Evolutionary conservation across 2,329 filamentous ascomycete species (phyloP).

Genomic region (Hysterium pulicare): DNA sequence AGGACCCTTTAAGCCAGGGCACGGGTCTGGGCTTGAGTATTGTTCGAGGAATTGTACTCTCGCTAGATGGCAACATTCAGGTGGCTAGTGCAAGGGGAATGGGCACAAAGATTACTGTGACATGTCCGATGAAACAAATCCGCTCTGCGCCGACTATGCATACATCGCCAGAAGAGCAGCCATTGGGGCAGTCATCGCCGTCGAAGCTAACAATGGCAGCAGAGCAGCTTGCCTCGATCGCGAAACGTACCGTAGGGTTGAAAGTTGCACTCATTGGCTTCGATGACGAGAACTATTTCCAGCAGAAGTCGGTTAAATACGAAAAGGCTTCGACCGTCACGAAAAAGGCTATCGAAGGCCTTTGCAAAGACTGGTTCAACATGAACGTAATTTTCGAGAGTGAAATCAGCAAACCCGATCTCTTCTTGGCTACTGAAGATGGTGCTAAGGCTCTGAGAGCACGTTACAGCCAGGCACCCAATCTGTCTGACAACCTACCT

Average conservation of each 20-base stretch:
- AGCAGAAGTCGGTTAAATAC: slow-evolving; percentile 26
- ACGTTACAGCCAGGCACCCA: slow-evolving; percentile 20
- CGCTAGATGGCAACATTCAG: slow-evolving; percentile 35
- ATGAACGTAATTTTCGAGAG: slow-evolving; percentile 14
- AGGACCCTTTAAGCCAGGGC: slow-evolving; percentile 37
- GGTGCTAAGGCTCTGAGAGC: slow-evolving; percentile 27
- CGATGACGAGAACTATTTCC: slow-evolving; percentile 30
- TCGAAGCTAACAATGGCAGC: slow-evolving; percentile 20
- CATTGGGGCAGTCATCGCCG: slow-evolving; percentile 27
- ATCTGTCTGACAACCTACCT: slow-evolving; percentile 18
- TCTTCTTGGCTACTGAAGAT: slow-evolving; percentile 31
- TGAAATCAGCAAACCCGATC: slow-evolving; percentile 14
- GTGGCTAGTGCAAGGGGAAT: slow-evolving; percentile 33
- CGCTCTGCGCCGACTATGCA: too few species aligned
- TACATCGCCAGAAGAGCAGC: too few species aligned
- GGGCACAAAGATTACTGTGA: slow-evolving; percentile 37
- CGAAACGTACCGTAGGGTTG: slow-evolving; percentile 27
- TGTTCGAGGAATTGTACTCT: slow-evolving; percentile 35
- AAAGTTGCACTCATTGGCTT: slow-evolving; percentile 32
- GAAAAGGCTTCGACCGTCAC: slow-evolving; percentile 29
- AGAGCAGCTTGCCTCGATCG: slow-evolving; percentile 19
- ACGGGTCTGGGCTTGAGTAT: slow-evolving; percentile 40
- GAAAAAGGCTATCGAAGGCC: slow-evolving; percentile 28
- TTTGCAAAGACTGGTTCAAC: slow-evolving; percentile 35
- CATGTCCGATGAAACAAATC: slow-evolving; percentile 31